These are phyloP conservation scores for Solanum corneliomulleri DNA, from an alignment of 257 asterid species.

Conservation along the genomic window DNA sequence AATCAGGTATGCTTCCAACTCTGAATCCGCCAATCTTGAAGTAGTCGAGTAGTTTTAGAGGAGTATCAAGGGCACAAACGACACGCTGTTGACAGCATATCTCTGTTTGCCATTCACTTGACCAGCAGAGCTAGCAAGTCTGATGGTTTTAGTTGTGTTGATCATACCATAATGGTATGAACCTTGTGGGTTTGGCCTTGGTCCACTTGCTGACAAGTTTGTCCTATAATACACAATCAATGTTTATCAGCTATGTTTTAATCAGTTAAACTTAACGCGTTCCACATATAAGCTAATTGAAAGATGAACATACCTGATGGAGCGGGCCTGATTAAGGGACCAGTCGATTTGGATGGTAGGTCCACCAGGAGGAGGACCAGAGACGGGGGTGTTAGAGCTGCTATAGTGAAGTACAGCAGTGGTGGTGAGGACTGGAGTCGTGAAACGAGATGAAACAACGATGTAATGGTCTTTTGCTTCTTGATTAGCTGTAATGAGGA, in stretches of 20 bases:
- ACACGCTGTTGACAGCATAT: slow-evolving; percentile 18
- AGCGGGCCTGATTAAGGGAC: slow-evolving; percentile 96
- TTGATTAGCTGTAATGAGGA: slow-evolving; percentile 79
- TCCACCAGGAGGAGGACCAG: slow-evolving; percentile 80
- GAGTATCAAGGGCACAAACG: slow-evolving; percentile 15
- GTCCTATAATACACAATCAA: neutral
- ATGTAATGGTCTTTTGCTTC: slow-evolving; percentile 58
- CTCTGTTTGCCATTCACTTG: slow-evolving; percentile 16
- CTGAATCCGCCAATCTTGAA: slow-evolving; percentile 13
- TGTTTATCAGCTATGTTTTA: neutral
- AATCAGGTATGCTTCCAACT: slow-evolving; percentile 16
- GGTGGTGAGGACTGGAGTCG: slow-evolving; percentile 41
- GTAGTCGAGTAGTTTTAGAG: slow-evolving; percentile 14
- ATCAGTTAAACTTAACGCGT: neutral
- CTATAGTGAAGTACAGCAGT: slow-evolving; percentile 70
- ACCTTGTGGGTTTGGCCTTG: slow-evolving; percentile 21
- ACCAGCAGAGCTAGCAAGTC: slow-evolving; percentile 9
- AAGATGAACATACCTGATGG: slow-evolving; percentile 31
- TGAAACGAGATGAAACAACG: slow-evolving; percentile 66
- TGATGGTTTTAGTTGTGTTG: slow-evolving; percentile 15
- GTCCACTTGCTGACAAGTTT: slow-evolving; percentile 19
- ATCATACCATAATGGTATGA: slow-evolving; percentile 21
- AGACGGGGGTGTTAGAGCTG: slow-evolving; percentile 40
- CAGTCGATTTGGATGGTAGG: slow-evolving; percentile 86
- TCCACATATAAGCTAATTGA: neutral